Evolutionary conservation across 768 basidiomycete species (phyloP).

Genomic region (Holtermanniella nyarrowii): DNA sequence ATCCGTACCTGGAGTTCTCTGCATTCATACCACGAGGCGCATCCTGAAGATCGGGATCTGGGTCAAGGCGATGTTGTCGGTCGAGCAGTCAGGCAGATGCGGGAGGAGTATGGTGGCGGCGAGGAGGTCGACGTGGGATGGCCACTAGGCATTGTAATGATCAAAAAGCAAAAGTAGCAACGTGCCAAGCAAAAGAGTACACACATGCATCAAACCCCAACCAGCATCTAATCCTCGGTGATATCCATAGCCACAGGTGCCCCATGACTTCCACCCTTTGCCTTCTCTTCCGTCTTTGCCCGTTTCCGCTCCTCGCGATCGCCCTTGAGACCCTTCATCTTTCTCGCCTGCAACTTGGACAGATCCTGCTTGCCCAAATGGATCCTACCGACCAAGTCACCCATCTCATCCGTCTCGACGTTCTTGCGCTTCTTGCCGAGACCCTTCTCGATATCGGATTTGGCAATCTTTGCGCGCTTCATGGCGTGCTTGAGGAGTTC

Average conservation of each 20-base stretch:
- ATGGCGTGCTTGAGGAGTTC: slow-evolving; percentile 73
- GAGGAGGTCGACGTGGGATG: slow-evolving; percentile 43
- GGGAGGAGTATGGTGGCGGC: slow-evolving; percentile 29
- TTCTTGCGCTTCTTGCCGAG: slow-evolving; percentile 80
- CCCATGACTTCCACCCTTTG: background rate
- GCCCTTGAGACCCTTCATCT: slow-evolving; percentile 85
- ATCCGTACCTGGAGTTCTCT: slow-evolving; percentile 62
- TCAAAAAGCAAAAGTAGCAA: slow-evolving; percentile 22
- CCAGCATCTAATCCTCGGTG: background rate
- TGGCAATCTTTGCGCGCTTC: slow-evolving; percentile 76
- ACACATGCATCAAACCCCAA: background rate
- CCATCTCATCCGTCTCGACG: slow-evolving; percentile 91
- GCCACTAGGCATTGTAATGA: slow-evolving; percentile 41
- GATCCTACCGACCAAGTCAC: slow-evolving; percentile 79
- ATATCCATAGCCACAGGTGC: background rate
- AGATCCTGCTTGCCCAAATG: slow-evolving; percentile 87
- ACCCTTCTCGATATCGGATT: slow-evolving; percentile 73
- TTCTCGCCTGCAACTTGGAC: slow-evolving; percentile 71
- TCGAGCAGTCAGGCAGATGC: slow-evolving; percentile 48
- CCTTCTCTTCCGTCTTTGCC: background rate
- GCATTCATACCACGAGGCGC: slow-evolving; percentile 55
- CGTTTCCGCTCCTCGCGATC: slow-evolving; percentile 7
- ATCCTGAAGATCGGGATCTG: slow-evolving; percentile 49
- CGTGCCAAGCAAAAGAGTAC: background rate
- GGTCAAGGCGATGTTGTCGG: slow-evolving; percentile 54